Base-by-base conservation (phyloP, 1,139 yeast species). In the Oligophagozyma castellii region DNA sequence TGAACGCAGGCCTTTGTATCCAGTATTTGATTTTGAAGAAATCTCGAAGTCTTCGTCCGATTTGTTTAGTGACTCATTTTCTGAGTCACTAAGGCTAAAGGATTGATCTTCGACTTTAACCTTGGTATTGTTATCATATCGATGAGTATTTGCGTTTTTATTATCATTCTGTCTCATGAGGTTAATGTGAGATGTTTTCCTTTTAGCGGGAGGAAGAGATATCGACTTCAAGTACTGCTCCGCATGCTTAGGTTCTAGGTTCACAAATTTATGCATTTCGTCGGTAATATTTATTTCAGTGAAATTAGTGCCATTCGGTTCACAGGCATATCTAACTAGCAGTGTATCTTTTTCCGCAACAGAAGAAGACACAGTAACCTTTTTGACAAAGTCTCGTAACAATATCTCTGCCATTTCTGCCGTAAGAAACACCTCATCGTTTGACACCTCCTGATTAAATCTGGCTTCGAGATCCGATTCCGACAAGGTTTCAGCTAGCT, bases 281-380 rank as follows among this genome's bases (percentile, higher is more conserved):
- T 30, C 30, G n/a, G 21, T 28, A 12, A 48, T 36, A 24, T 44
- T 40, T 14, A 49, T 34, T 1, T 35, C 28, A 4, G 31, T 39
- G 27, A 43, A 39, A 19, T 37, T 28, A 4, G 28, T 27, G 3
- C 44, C 42, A 5, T 27, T 24, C 2, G 48, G 44, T 14, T 36
- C 39, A 30, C 45, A 45, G 3, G 39, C 38, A 24, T 35, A 41
- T 4, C 35, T 33, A 14, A 42, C 38, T 4, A 37, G 21, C 18
- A 37, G 42, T 24, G 31, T 37, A 8, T 18, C 27, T 14, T 32
- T 29, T 5, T 20, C 30, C n/a, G 26, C 25, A 4, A 27, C 28
- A 1, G 22, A 10, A 4, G 12, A 21, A 14, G 24, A 25, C 4
- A 39, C 26, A 20, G 32, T 29, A 3, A 36, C 39, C 6, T 30